These are phyloP conservation scores for Ploettnerulaceae sp. DNA, from an alignment of 2,329 filamentous ascomycete species.

Conservation along the genomic window DNA sequence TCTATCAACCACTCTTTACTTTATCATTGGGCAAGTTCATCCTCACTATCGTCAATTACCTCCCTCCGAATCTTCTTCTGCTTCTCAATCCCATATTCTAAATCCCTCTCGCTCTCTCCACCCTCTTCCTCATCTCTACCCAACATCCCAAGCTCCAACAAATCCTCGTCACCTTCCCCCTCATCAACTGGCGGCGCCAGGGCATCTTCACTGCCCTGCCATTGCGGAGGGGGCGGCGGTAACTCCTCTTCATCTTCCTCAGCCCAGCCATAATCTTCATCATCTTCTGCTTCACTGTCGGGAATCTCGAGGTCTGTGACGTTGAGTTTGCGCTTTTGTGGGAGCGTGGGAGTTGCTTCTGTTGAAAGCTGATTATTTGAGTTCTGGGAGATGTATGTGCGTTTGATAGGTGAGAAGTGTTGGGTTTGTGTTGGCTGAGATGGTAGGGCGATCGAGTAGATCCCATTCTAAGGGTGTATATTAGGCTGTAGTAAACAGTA, in stretches of 20 bases:
- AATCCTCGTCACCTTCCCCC: conserved; percentile 19
- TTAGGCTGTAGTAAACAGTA: background rate
- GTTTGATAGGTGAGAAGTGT: background rate
- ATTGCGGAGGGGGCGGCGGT: conserved; percentile 57
- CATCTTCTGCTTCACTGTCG: conserved; percentile 54
- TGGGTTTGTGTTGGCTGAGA: background rate
- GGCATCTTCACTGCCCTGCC: conserved; percentile 63
- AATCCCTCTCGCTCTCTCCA: conserved; percentile 5
- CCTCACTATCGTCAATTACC: conserved; percentile 17
- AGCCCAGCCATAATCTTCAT: conserved; percentile 70
- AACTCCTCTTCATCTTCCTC: conserved; percentile 59
- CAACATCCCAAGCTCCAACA: conserved; percentile 2
- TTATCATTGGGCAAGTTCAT: conserved; percentile 17
- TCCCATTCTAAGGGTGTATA: background rate
- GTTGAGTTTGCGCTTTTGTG: conserved; percentile 59
- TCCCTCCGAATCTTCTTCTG: conserved; percentile 1
- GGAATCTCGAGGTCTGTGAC: conserved; percentile 56
- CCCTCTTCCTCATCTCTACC: conserved; percentile 18
- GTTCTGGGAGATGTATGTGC: background rate
- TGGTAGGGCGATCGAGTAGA: background rate
- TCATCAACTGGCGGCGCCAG: conserved; percentile 38
- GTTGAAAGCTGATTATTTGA: conserved; percentile 4
- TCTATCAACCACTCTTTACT: background rate
- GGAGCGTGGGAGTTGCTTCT: conserved; percentile 28
- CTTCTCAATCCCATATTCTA: background rate